Base-by-base conservation (phyloP, 495 filamentous ascomycete species). In the Hypoxylon lenormandii region DNA sequence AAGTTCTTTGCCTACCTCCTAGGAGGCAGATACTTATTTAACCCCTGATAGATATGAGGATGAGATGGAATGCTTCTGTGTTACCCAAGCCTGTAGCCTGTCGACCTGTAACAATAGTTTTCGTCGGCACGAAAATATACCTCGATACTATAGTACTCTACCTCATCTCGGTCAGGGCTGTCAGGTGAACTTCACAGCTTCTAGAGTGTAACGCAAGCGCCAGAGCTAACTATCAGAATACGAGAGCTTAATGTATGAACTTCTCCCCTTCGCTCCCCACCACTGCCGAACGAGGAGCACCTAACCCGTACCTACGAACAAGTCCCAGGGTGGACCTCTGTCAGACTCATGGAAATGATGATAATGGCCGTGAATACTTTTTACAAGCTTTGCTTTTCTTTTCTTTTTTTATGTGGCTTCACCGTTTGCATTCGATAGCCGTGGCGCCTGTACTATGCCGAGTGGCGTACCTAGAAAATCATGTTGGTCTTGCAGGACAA, bases 381-480 rank as follows among this genome's bases (percentile, higher is more conserved):
- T 28, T 28, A 28, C 26, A 28, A 28, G 7, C 37, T 3, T 3
- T 40, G 12, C 3, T 40, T 13, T 40, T 13, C 38, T 42, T 57
- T 65, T 50, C 37, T 37, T 38, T 57, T 58, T 58, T 3, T 16
- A 58, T 36, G 45, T 12, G 11, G 48, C 13, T 42, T 37, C 26
- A 13, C 33, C 53, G 23, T 58, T 58, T 58, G 13, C 46, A 37
- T n/a, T 65, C 37, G 52, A 36, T 5, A 30, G 6, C 42, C 11
- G 30, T 46, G 30, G 12, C 36, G 12, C 22, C 48, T 56, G 15
- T 15, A 11, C 15, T 22, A 26, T 55, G 13, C 37, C 21, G n/a
- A 28, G 52, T 46, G 53, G 42, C 60, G 51, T n/a, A n/a, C n/a
- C n/a, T 55, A n/a, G 19, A 49, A 33, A 45, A 16, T 36, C 52